Percentiles rank a stretch among this genome's conserved stretches.
phyloP scores from a whole-genome alignment of 805 yeast genomes.

The Isabelozyma gotoi region DNA sequence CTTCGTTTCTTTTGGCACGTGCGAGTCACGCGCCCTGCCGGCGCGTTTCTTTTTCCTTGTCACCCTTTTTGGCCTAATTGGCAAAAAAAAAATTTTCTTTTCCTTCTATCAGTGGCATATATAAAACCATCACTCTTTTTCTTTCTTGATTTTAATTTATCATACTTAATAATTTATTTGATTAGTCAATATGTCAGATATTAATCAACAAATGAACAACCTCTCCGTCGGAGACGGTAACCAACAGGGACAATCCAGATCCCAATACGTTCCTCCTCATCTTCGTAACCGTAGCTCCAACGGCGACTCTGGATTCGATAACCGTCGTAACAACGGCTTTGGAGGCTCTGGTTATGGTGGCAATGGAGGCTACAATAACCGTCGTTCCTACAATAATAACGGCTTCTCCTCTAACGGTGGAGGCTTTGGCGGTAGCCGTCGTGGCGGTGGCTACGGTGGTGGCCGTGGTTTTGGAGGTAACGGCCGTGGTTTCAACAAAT shows the following conservation, averaged over 20 bases:
- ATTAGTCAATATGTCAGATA: conserved; percentile 65
- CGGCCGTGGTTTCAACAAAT: conserved; percentile 13
- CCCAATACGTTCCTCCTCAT: conserved; percentile 60
- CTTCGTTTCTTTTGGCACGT: not conserved
- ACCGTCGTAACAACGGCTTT: conserved; percentile 4
- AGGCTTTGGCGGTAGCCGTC: conserved; percentile 17
- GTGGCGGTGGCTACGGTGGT: conserved; percentile 24
- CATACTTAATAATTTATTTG: conserved; percentile 13
- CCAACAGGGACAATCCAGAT: conserved; percentile 14
- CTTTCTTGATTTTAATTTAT: not conserved
- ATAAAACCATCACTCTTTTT: conserved; percentile 3
- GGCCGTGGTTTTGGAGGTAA: conserved; percentile 21
- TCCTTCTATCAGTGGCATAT: not conserved
- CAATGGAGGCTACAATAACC: conserved; percentile 14
- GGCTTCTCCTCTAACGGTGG: conserved; percentile 27
- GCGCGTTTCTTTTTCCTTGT: conserved; percentile 1
- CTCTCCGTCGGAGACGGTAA: conserved; percentile 42
- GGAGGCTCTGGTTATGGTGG: conserved; percentile 12
- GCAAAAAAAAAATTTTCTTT: conserved; percentile 3
- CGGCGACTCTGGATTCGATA: conserved; percentile 11
- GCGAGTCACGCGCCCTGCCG: not conserved
- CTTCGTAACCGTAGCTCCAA: conserved; percentile 27
- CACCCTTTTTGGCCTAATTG: conserved; percentile 1
- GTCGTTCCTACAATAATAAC: conserved; percentile 18
- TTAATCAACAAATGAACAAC: conserved; percentile 57